Conservation (phyloP, 345 rosid genomes). For the Rhodamnia argentea region DNA sequence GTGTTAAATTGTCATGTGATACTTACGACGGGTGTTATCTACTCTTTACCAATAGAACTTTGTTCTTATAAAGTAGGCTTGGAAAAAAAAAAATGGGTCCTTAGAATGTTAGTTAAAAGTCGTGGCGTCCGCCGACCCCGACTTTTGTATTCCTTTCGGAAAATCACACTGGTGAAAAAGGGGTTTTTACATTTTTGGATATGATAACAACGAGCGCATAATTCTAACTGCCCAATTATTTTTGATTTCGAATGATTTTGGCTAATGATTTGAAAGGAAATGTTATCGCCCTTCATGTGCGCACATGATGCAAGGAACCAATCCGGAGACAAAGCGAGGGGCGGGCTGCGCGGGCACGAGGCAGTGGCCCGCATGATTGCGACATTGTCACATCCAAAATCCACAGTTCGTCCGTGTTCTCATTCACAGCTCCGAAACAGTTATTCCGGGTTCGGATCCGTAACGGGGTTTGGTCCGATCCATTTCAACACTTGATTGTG, state of each 20-base stretch:
- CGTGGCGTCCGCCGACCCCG: background rate
- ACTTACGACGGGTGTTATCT: background rate
- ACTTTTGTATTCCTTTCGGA: background rate
- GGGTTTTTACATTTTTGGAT: background rate
- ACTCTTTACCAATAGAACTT: background rate
- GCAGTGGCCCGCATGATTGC: background rate
- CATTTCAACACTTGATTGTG: background rate
- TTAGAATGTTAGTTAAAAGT: background rate
- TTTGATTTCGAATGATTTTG: background rate
- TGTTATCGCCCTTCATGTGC: background rate
- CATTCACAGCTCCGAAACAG: background rate
- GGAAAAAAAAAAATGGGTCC: background rate
- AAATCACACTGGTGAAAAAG: background rate
- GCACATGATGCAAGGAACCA: background rate
- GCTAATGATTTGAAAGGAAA: background rate
- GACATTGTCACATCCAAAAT: background rate
- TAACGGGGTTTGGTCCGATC: background rate
- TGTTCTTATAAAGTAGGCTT: background rate
- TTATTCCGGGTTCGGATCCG: background rate
- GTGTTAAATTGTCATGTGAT: background rate
- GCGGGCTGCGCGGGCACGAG: background rate
- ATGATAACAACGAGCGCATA: background rate
- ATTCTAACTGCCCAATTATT: background rate
- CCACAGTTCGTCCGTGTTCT: background rate
- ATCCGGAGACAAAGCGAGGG: background rate